Evolutionary conservation across 2,329 filamentous ascomycete species (phyloP).

Genomic region (Aspergillus sp.): DNA sequence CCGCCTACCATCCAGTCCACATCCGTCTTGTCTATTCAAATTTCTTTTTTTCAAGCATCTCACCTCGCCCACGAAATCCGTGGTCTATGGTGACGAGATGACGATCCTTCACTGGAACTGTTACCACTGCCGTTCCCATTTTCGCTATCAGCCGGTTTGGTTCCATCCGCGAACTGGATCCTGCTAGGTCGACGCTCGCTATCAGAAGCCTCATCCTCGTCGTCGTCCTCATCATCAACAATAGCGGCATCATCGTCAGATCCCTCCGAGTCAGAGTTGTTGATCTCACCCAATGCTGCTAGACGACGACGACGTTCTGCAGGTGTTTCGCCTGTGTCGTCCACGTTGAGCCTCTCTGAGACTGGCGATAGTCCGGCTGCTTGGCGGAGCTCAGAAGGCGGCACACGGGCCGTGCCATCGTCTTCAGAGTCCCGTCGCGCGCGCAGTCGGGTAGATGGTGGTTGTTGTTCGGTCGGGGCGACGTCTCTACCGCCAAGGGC

Average conservation of each 20-base stretch:
- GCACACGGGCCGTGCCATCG: constrained; percentile 36
- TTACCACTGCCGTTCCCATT: constrained; percentile 11
- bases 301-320: constrained; percentile 41
- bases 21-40: background rate
- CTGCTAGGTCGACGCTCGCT: constrained; percentile 18
- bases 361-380: constrained; percentile 22
- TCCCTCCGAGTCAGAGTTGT: constrained; percentile 18
- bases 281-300: constrained; percentile 33
- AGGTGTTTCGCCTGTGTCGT: constrained; percentile 37
- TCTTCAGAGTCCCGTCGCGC: constrained; percentile 34
- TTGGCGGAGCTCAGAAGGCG: constrained; percentile 28
- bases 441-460: constrained; percentile 13
- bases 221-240: constrained; percentile 1
- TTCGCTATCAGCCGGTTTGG: constrained; percentile 9
- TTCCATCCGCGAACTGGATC: constrained; percentile 28
- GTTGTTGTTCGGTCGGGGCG: too few relatives aligned
- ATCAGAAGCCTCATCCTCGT: constrained; percentile 13
- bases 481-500: constrained; percentile 21
- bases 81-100: constrained; percentile 18
- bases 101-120: constrained; percentile 3
- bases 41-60: constrained; percentile 12
- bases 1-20: too few relatives aligned
- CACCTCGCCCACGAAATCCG: constrained; percentile 36
- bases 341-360: constrained; percentile 11
- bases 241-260: constrained; percentile 5